Base-by-base conservation (phyloP, 495 filamentous ascomycete genomes). In the Podospora pseudopauciseta region DNA sequence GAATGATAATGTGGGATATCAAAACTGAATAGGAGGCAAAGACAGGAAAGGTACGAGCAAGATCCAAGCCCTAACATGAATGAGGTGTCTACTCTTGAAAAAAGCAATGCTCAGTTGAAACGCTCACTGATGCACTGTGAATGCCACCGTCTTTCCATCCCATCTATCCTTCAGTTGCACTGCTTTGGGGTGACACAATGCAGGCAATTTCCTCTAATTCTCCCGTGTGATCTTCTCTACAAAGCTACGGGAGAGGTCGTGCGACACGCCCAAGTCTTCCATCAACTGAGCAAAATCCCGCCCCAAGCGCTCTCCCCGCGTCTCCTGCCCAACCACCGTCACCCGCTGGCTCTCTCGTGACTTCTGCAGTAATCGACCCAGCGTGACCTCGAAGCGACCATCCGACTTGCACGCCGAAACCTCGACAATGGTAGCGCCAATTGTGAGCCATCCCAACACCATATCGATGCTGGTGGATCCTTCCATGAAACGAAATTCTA, bases 401-500 rank as follows among this genome's bases (percentile, higher is more conserved):
- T 75, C 72, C 4, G 63, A 66, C 13, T 49, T 62, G 15, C 19
- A n/a, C 3, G 71, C 67, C 1, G 75, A 73, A 2, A 49, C 68
- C 39, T 77, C 72, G 44, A 67, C 67, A 32, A 78, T 65, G 32
- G 39, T 64, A 19, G 61, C 60, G 67, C 75, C 77, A 53, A 78
- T 74, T 58, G 28, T 28, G 20, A 78, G 39, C 76, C 76, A 78
- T 4, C 69, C 64, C 53, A 71, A 13, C 39, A 77, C 68, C 28
- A 73, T 34, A 30, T 67, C 65, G 4, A 19, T 54, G 20, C 67
- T 34, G 20, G 70, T 63, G 11, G 73, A 74, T 3, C 76, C 76
- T 19, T 78, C 76, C 73, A 78, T 77, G 67, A 78, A 74, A 19
- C 76, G 75, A 61, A 78, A 78, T 59, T 78, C 76, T 53, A 78